A percentile compares a stretch with the other conserved stretches of the same genome.
Conservation (phyloP, 371 early-diverging fungal species). For the Mortierella sp. region DNA sequence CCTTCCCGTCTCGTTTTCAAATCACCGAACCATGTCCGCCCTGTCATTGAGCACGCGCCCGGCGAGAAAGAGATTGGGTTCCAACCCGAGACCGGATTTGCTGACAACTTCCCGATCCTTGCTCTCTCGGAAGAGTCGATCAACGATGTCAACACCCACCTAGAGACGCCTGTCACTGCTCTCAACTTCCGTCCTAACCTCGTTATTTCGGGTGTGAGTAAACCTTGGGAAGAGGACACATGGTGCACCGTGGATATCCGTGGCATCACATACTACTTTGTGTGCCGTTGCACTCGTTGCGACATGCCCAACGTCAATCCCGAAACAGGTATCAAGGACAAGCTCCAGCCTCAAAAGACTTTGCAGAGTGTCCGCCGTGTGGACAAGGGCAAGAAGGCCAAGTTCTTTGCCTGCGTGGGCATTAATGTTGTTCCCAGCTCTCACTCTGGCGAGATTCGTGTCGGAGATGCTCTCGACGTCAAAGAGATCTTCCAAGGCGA, state of each 20-base stretch:
- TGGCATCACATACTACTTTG: conserved; percentile 40
- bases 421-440: conserved; percentile 46
- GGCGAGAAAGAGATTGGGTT: conserved; percentile 44
- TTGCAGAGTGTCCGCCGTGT: conserved; percentile 52
- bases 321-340: conserved; percentile 54
- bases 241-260: conserved; percentile 54
- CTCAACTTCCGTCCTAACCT: conserved; percentile 59
- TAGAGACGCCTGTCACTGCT: conserved; percentile 37
- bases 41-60: conserved; percentile 45
- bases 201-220: conserved; percentile 50
- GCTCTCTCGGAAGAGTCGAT: conserved; percentile 53
- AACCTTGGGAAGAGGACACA: conserved; percentile 57
- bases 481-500: conserved; percentile 46
- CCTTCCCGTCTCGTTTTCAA: conserved; percentile 48
- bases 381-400: conserved; percentile 53
- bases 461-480: conserved; percentile 32
- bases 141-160: conserved; percentile 45
- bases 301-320: conserved; percentile 57
- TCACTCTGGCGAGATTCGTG: conserved; percentile 21
- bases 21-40: conserved; percentile 35
- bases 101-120: conserved; percentile 56
- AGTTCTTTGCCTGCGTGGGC: conserved; percentile 53
- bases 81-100: conserved; percentile 52
- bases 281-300: conserved; percentile 54
- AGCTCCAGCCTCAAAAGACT: conserved; percentile 56